Conservation (phyloP, 768 basidiomycete species). For the Gelatoporia subvermispora region DNA sequence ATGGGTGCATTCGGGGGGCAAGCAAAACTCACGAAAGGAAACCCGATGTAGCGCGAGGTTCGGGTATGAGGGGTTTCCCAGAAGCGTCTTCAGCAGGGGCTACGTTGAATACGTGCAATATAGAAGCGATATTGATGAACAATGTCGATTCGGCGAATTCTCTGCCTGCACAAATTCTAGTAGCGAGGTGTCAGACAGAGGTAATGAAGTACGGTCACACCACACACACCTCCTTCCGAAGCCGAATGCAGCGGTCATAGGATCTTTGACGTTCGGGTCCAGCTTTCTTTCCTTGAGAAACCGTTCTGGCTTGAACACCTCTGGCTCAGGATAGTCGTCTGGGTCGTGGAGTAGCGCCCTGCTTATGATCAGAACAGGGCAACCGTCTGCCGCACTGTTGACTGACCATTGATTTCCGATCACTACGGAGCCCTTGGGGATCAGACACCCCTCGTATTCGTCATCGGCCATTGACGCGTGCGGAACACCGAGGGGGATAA, state of each 20-base stretch:
- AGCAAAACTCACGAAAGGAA: too few species aligned
- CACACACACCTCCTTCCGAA: slow-evolving; percentile 19
- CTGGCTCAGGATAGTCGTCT: slow-evolving; percentile 21
- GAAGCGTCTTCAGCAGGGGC: too few species aligned
- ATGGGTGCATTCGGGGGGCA: too few species aligned
- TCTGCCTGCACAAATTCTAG: slow-evolving; percentile 14
- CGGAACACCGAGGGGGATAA: slow-evolving; percentile 19
- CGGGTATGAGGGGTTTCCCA: too few species aligned
- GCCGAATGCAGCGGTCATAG: slow-evolving; percentile 16
- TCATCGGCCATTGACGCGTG: slow-evolving; percentile 27
- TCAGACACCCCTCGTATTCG: slow-evolving; percentile 25
- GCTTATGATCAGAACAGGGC: not conserved
- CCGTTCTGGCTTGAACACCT: slow-evolving; percentile 20
- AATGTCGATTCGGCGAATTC: slow-evolving; percentile 10
- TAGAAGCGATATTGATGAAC: slow-evolving; percentile 13
- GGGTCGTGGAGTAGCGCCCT: slow-evolving; percentile 24
- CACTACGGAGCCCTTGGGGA: slow-evolving; percentile 26
- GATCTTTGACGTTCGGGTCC: slow-evolving; percentile 12
- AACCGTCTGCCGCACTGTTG: slow-evolving; percentile 8
- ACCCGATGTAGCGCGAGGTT: too few species aligned
- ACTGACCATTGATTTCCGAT: slow-evolving; percentile 25
- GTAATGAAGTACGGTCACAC: not conserved
- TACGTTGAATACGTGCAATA: not conserved
- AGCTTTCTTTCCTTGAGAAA: slow-evolving; percentile 15
- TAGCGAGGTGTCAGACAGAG: slow-evolving; percentile 19